Evolutionary conservation across 2,329 filamentous ascomycete genomes (phyloP), one percentile per base, ranked within the genome.

Genomic region (Fusarium nygamai): DNA sequence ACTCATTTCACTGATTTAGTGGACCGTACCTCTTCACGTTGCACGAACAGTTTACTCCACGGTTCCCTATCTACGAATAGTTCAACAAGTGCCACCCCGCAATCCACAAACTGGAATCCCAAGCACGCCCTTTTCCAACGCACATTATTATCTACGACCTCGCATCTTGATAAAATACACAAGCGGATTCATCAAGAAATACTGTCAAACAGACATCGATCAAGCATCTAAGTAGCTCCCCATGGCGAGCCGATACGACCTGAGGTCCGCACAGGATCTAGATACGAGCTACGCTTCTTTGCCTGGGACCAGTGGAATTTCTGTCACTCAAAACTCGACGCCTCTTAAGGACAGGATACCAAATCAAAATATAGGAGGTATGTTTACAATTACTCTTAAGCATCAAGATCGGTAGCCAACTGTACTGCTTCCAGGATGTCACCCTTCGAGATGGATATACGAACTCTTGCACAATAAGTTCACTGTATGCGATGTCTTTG

Each of bases 401-500:
- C 38, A 34, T 33, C 16, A 51, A 41, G 16, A 10, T 57, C 34
- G 24, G 44, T 43, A 36, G 44, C 76, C 76, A 72, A 79, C 57
- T 53, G 50, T 27, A 24, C 29, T 8, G 41, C 27, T 27, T 43
- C 10, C 29, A 83, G 82, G 82, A 59, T 82, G 80, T 50, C 81
- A 84, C 57, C 83, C 84, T 11, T 82, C 82, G 50, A 81, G 84
- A 75, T 85, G 84, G 84, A 78, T 85, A 43, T 80, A 84, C 71
- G 83, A 85, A 60, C 73, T 85, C 14, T 71, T 81, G 38, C 78
- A 84, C 64, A 85, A 84, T 51, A 77, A 80, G 56, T 81, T 84
- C 58, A 79, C 80, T 36, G 74, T 76, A 29, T 83, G 82, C 73
- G 78, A 84, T 66, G 74, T 84, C 61, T 82, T 84, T 61, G 74